Evolutionary conservation across 2,329 filamentous ascomycete genomes (phyloP).

Genomic region (Penicillium fuscoglaucum): DNA sequence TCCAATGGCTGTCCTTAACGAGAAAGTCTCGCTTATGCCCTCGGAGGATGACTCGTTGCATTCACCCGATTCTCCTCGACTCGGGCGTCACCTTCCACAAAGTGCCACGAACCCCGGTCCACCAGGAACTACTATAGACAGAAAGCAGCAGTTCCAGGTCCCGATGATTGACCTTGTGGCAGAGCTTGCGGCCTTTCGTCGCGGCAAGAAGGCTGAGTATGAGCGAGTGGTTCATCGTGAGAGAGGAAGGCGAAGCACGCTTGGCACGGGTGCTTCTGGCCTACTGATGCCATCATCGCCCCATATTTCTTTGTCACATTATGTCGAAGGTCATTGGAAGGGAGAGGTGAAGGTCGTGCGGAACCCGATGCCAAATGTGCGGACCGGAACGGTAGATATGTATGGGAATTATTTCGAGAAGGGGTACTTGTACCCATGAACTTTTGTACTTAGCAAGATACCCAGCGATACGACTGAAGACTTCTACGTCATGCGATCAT

Average conservation of each 20-base stretch:
- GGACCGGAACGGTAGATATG: slow-evolving; percentile 51
- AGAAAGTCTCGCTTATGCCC: slow-evolving; percentile 47
- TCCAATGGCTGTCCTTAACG: slow-evolving; percentile 45
- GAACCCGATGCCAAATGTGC: slow-evolving; percentile 40
- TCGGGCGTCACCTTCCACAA: slow-evolving; percentile 13
- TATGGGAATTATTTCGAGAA: slow-evolving; percentile 57
- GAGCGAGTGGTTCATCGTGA: slow-evolving; percentile 35
- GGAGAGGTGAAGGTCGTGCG: slow-evolving; percentile 60
- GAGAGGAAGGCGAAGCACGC: slow-evolving; percentile 26
- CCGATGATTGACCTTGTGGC: slow-evolving; percentile 53
- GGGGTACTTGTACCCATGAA: slow-evolving; percentile 53
- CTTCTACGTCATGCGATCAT: slow-evolving; percentile 2
- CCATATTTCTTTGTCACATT: slow-evolving; percentile 34
- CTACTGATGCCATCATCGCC: slow-evolving; percentile 16
- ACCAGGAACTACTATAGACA: slow-evolving; percentile 5
- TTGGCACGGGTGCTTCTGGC: slow-evolving; percentile 25
- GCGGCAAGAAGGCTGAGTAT: slow-evolving; percentile 53
- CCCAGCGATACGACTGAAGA: background rate
- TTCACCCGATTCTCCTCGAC: slow-evolving; percentile 18
- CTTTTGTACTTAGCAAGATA: slow-evolving; percentile 1
- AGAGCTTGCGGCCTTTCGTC: slow-evolving; percentile 56
- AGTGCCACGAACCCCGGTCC: slow-evolving; percentile 1
- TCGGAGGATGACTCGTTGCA: slow-evolving; percentile 29
- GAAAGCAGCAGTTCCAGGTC: slow-evolving; percentile 13
- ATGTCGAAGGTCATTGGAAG: slow-evolving; percentile 60